Evolutionary conservation across 805 yeast genomes (phyloP), one percentile per base, ranked within the genome.

Genomic region (Starmerella ratchasimensis): DNA sequence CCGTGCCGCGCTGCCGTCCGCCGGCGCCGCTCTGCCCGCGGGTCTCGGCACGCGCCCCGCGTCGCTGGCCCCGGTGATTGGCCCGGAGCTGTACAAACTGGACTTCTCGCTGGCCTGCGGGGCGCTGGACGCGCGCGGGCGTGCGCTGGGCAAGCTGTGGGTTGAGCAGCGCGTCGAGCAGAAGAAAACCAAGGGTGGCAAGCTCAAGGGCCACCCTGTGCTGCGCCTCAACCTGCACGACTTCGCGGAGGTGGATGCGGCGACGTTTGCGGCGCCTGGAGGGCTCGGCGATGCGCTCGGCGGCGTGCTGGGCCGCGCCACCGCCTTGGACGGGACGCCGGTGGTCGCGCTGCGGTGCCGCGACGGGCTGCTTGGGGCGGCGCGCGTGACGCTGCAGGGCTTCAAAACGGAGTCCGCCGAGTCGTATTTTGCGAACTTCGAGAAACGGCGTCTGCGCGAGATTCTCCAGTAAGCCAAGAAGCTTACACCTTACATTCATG

Each of bases 361-460:
- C 13, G 47, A 46, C 25, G 53, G 52, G 2, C 44, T 26, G 21
- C n/a, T 50, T 2, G 53, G 49, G 5, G 52, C 48, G 9, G 26
- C 39, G 2, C 36, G 37, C 3, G 43, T 48, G 9, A 47, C 47
- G 2, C 53, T 48, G 3, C 47, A 47, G 5, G 52, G 52, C 3
- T 41, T 9, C 24, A 42, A 41, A 22, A 11, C 31, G 8, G 51
- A 45, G 18, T 7, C 45, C 11, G 45, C 51, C 3, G 28, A 11
- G 14, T 36, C 24, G 7, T 50, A 43, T 26, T 36, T 43, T 20
- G 33, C 36, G 2, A 29, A 39, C 7, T 9, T 21, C 1, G 34
- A 36, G 3, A 43, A 37, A 22, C 17, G 49, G 13, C 29, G 19
- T 10, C 32, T 39, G 21, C 9, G 29, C 21, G 35, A 38, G 2